phyloP scores from a whole-genome alignment of 495 filamentous ascomycete genomes.

The Usnea hakonensis region DNA sequence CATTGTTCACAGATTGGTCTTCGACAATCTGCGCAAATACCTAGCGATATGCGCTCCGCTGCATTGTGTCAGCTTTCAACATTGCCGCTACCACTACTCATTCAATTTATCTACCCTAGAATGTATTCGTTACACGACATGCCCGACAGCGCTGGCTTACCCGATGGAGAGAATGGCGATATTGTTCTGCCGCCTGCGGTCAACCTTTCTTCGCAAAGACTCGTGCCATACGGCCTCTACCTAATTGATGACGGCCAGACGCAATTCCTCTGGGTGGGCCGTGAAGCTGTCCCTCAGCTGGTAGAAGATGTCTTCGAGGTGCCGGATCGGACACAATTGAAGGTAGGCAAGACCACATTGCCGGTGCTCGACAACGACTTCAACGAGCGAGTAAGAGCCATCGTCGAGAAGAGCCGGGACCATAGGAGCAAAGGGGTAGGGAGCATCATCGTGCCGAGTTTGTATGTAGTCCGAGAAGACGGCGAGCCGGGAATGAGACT shows the following conservation, averaged over 20 bases:
- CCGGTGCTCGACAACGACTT: slow-evolving; percentile 91
- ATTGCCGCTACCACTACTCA: slow-evolving; percentile 79
- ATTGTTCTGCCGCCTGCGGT: slow-evolving; percentile 76
- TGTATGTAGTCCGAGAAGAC: slow-evolving; percentile 91
- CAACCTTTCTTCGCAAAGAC: slow-evolving; percentile 79
- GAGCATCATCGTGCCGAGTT: slow-evolving; percentile 81
- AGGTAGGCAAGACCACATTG: slow-evolving; percentile 80
- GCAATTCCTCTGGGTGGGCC: slow-evolving; percentile 95
- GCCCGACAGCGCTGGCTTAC: slow-evolving; percentile 86
- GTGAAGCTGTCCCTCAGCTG: slow-evolving; percentile 85
- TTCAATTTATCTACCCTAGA: slow-evolving; percentile 94
- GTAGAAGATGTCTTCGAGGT: slow-evolving; percentile 84
- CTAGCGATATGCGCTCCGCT: slow-evolving; percentile 88
- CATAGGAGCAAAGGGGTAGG: slow-evolving; percentile 77
- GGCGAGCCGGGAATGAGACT: slow-evolving; percentile 91
- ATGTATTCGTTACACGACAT: slow-evolving; percentile 96
- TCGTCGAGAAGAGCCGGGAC: slow-evolving; percentile 85
- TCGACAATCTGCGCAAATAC: slow-evolving; percentile 91
- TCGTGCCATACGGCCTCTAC: slow-evolving; percentile 93
- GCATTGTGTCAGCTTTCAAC: slow-evolving; percentile 90
- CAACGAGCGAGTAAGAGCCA: slow-evolving; percentile 84
- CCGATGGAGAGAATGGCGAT: slow-evolving; percentile 76
- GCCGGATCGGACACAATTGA: slow-evolving; percentile 67
- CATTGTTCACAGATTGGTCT: slow-evolving; percentile 62
- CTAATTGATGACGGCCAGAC: slow-evolving; percentile 96